phyloP scores from a whole-genome alignment of 2,329 filamentous ascomycete genomes.

The Aurifilum marmelostoma region DNA sequence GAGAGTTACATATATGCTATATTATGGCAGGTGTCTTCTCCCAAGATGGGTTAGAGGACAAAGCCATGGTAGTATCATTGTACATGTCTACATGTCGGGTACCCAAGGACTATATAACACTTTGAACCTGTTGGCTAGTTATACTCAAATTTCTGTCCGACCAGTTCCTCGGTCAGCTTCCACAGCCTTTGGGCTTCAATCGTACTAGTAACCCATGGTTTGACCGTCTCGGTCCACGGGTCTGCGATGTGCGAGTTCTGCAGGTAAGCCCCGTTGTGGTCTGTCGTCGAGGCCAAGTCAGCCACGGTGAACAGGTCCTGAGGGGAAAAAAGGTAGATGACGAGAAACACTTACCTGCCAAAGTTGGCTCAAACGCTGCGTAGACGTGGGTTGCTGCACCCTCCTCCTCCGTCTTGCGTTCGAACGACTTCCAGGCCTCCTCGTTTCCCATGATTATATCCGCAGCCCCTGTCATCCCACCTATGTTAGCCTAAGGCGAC shows the following conservation, averaged over 20 bases:
- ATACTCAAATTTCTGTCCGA: conserved; percentile 27
- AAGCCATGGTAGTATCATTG: no score
- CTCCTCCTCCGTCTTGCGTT: conserved; percentile 4
- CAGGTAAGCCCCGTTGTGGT: conserved; percentile 9
- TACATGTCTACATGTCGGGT: no score
- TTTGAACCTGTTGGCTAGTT: not conserved
- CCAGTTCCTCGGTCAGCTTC: conserved; percentile 39
- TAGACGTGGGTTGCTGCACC: conserved; percentile 19
- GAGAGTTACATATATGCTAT: not conserved
- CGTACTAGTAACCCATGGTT: conserved; percentile 34
- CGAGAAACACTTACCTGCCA: not conserved
- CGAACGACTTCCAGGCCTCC: conserved; percentile 16
- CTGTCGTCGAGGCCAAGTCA: not conserved
- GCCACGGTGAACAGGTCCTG: not conserved
- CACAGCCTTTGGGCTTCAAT: conserved; percentile 46
- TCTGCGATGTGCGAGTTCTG: conserved; percentile 13
- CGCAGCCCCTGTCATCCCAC: not conserved
- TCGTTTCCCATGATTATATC: conserved; percentile 7
- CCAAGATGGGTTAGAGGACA: no score
- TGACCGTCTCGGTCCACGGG: not conserved
- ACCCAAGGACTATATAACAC: not conserved
- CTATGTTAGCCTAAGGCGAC: not conserved
- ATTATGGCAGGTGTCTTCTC: not conserved
- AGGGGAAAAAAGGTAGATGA: not conserved
- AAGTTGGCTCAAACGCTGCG: conserved; percentile 8